Base-by-base conservation (phyloP, 1,284 basidiomycete species). In the Apiotrichum akiyoshidainum region DNA sequence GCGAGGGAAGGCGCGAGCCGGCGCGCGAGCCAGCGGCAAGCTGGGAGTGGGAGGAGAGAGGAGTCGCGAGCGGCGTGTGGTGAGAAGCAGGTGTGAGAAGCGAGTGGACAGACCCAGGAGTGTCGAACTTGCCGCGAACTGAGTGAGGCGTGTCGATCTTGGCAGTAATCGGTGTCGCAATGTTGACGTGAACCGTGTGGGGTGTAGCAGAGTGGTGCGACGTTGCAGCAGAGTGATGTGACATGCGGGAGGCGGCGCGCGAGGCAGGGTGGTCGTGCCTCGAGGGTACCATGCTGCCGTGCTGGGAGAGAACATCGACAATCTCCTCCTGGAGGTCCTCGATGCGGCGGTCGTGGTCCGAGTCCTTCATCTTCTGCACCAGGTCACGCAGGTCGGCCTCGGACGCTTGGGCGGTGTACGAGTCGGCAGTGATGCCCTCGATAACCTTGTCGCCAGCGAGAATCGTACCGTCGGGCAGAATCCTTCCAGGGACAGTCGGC, bases 391-490 rank as follows among this genome's bases (percentile, higher is more conserved):
- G 55, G 35, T 58, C 60, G 33, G 52, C 60, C 5, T 53, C 48
- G 10, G 55, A 55, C 40, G 51, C 40, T n/a, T 52, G 48, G 16
- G 59, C 46, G 0, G 67, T 66, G 34, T 66, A 62, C 21, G 67
- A 46, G 2, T 64, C 66, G 33, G 65, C 75, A 2, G 65, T 62
- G 46, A 77, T 66, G 37, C 73, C 73, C 60, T 73, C 71, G 33
- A 77, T 69, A 21, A 75, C 65, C 56, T 63, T 72, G 46, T 70
- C 72, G 26, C 69, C 73, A 14, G 65, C 71, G 68, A 74, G 70
- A 39, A 76, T 69, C 1, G 72, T 75, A 12, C 72, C 75, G 55
- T 76, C 71, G 11, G 71, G 69, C 14, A 74, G 57, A n/a, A 75
- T 69, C 46, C 57, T 65, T 21, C 73, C 74, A 16, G 70, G 21